Evolutionary conservation across 371 early-diverging fungal genomes (phyloP).

Genomic region (Haplosporangium sp.): DNA sequence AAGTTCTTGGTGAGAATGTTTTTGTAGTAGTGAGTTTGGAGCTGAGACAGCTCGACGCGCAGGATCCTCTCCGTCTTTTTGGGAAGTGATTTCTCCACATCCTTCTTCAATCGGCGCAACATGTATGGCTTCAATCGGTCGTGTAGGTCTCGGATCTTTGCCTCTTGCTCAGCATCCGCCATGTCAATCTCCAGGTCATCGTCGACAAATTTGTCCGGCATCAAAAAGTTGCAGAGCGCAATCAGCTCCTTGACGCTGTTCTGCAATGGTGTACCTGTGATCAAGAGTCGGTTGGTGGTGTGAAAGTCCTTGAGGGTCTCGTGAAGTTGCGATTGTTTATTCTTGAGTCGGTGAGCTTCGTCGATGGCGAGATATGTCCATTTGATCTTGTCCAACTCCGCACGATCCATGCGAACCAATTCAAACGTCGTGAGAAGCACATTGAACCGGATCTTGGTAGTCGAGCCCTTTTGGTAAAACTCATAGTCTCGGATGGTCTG

Average conservation of each 20-base stretch:
- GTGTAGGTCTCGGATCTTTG: constrained; percentile 89
- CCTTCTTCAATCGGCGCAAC: constrained; percentile 96
- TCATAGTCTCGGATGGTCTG: constrained; percentile 91
- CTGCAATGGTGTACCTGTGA: constrained; percentile 93
- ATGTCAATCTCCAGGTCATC: constrained; percentile 69
- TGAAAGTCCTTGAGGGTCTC: constrained; percentile 82
- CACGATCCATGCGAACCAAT: constrained; percentile 91
- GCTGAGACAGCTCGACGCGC: constrained; percentile 90
- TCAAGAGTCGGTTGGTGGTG: constrained; percentile 82
- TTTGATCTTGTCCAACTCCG: constrained; percentile 75
- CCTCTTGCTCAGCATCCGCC: constrained; percentile 76
- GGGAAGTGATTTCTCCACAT: constrained; percentile 97
- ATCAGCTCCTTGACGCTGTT: constrained; percentile 89
- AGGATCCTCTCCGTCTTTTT: constrained; percentile 95
- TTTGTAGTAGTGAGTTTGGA: constrained; percentile 94
- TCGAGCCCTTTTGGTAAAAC: constrained; percentile 72
- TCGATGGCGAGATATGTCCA: constrained; percentile 93
- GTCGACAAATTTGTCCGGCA: constrained; percentile 83
- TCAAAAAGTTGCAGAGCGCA: constrained; percentile 84
- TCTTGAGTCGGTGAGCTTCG: constrained; percentile 94
- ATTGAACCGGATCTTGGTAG: constrained; percentile 85
- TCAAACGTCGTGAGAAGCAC: constrained; percentile 96
- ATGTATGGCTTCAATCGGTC: constrained; percentile 86
- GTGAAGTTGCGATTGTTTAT: constrained; percentile 88
- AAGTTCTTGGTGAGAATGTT: constrained; percentile 94